phyloP scores from a whole-genome alignment of 345 rosid species.

The Syzygium aqueum region DNA sequence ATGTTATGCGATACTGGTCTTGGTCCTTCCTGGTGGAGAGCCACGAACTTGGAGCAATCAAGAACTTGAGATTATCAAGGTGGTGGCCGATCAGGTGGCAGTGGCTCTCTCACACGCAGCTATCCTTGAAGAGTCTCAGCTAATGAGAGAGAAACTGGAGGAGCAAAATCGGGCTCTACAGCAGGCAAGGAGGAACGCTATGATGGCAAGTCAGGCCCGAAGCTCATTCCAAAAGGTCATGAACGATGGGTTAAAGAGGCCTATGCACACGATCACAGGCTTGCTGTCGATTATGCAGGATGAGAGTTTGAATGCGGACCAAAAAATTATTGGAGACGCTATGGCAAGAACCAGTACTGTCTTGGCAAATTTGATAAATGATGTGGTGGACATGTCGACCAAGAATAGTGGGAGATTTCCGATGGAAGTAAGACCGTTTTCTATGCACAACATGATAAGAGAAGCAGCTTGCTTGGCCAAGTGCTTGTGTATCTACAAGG shows the following conservation, averaged over 20 bases:
- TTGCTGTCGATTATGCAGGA: conserved; percentile 73
- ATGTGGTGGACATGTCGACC: conserved; percentile 70
- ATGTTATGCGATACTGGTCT: conserved; percentile 72
- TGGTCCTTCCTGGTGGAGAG: conserved; percentile 64
- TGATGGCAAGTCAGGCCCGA: conserved; percentile 90
- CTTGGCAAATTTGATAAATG: conserved; percentile 68
- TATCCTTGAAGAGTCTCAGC: conserved; percentile 89
- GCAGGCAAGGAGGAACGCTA: conserved; percentile 51
- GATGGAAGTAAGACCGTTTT: conserved; percentile 49
- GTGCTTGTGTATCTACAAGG: conserved; percentile 63
- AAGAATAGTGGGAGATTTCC: conserved; percentile 57
- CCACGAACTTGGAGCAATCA: conserved; percentile 70
- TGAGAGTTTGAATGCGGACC: conserved; percentile 48
- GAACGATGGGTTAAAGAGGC: conserved; percentile 91
- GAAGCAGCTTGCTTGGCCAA: conserved; percentile 78
- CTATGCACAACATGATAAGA: conserved; percentile 51
- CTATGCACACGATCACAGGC: conserved; percentile 79
- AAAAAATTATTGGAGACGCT: conserved; percentile 56
- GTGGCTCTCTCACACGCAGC: conserved; percentile 98
- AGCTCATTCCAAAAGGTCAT: conserved; percentile 74
- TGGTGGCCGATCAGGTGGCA: conserved; percentile 95
- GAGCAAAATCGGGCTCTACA: conserved; percentile 85
- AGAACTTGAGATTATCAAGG: conserved; percentile 83
- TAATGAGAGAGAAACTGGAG: conserved; percentile 81
- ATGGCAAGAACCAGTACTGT: conserved; percentile 76